Conservation (phyloP, 805 yeast genomes). For the Debaryomyces tyrocola region DNA sequence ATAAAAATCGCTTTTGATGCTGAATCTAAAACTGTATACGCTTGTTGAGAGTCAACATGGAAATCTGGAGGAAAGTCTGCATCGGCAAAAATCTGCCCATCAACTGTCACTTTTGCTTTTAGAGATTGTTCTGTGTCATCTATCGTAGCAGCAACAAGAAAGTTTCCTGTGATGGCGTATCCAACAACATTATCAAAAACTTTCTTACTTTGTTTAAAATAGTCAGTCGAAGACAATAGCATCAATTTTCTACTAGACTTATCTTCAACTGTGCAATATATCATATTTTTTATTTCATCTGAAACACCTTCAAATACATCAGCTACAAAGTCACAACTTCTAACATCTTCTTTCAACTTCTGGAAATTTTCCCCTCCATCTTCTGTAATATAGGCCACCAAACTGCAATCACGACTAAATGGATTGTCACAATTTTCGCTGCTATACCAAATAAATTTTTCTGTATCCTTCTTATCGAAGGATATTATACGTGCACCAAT, state of each 20-base stretch:
- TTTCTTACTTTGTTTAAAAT: constrained; percentile 42
- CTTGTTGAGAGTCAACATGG: constrained; percentile 47
- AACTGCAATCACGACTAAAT: constrained; percentile 48
- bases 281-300: constrained; percentile 45
- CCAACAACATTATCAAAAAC: constrained; percentile 66
- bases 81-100: constrained; percentile 74
- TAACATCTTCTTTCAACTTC: constrained; percentile 51
- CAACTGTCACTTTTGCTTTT: constrained; percentile 71
- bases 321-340: constrained; percentile 69
- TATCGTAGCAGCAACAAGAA: constrained; percentile 66
- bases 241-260: constrained; percentile 27
- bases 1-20: constrained; percentile 70
- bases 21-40: constrained; percentile 77
- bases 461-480: constrained; percentile 59
- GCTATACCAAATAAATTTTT: constrained; percentile 70
- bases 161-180: constrained; percentile 69
- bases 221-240: constrained; percentile 52
- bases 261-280: constrained; percentile 61
- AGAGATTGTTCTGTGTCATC: constrained; percentile 47
- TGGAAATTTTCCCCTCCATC: constrained; percentile 69
- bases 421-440: constrained; percentile 55
- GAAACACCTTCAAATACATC: constrained; percentile 41
- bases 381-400: constrained; percentile 58
- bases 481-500: constrained; percentile 43
- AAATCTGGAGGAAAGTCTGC: constrained; percentile 73